phyloP scores from a whole-genome alignment of 257 asterid genomes.

The Nicotiana tomentosiformis region DNA sequence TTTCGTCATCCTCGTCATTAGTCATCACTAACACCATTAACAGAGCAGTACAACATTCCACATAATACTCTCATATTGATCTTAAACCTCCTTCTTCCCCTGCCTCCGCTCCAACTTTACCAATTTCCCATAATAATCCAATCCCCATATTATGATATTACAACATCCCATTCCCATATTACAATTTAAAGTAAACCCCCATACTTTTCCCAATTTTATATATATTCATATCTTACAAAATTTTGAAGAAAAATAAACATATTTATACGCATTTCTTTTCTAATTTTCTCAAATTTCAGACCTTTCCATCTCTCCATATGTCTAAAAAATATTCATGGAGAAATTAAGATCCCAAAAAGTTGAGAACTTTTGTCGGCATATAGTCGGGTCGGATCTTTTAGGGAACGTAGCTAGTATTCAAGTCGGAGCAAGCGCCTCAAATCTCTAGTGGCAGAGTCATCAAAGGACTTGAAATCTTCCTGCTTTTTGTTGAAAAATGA shows the following conservation, averaged over 20 bases:
- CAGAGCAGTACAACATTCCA: neutral
- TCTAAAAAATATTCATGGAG: neutral
- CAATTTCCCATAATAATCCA: neutral
- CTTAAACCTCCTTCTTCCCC: neutral
- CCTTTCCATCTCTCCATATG: conserved; percentile 6
- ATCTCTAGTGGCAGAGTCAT: conserved; percentile 49
- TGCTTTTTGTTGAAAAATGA: conserved; percentile 38
- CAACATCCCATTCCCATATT: neutral
- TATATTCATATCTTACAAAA: neutral
- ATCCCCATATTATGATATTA: neutral
- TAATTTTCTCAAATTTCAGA: conserved; percentile 5
- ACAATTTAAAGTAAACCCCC: neutral
- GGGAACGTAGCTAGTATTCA: conserved; percentile 6
- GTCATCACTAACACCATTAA: neutral
- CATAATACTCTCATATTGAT: neutral
- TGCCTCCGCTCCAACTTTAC: neutral
- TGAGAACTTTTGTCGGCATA: neutral
- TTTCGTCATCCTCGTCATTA: neutral
- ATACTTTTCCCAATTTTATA: neutral
- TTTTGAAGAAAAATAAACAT: neutral
- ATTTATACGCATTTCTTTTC: neutral
- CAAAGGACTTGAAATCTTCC: conserved; percentile 17
- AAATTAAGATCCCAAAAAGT: neutral
- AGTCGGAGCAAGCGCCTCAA: conserved; percentile 42
- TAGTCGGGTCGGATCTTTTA: neutral